These are phyloP conservation scores for Saccharum hybrid DNA, from an alignment of 202 grass and related monocot species.

Conservation along the genomic window DNA sequence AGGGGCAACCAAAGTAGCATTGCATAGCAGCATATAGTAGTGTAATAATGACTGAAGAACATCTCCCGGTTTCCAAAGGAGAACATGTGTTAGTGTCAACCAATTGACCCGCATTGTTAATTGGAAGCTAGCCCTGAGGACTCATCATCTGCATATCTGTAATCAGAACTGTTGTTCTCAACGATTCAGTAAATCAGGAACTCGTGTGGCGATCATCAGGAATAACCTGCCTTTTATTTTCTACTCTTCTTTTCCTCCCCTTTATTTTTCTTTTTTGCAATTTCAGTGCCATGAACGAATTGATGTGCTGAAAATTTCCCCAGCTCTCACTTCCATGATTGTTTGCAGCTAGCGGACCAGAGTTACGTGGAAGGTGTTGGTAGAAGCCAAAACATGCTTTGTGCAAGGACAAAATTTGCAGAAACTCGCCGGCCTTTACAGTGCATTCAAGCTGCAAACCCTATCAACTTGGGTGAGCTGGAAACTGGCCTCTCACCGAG, in stretches of 20 bases:
- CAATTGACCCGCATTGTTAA: constrained; percentile 50
- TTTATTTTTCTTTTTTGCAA: neutral
- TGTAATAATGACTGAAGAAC: constrained; percentile 50
- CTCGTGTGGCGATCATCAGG: neutral
- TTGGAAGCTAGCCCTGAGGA: neutral
- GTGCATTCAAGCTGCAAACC: constrained; percentile 43
- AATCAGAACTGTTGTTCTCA: neutral
- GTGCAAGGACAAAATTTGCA: constrained; percentile 43
- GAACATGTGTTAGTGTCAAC: constrained; percentile 23
- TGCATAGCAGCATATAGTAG: neutral
- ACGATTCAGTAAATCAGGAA: neutral
- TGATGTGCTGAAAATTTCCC: neutral
- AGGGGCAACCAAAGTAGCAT: constrained; percentile 6
- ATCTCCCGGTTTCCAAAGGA: constrained; percentile 38
- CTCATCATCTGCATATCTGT: neutral
- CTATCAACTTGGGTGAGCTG: constrained; percentile 46
- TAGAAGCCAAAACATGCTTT: constrained; percentile 42
- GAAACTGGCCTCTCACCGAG: constrained; percentile 45
- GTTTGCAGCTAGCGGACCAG: neutral
- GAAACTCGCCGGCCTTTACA: constrained; percentile 49
- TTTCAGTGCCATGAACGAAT: neutral
- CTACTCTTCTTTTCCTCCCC: neutral
- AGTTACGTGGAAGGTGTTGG: constrained; percentile 18
- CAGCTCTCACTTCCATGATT: constrained; percentile 24
- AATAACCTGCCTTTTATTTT: neutral